Conservation (phyloP, 208 protist species). For the Strigomonas galati region DNA sequence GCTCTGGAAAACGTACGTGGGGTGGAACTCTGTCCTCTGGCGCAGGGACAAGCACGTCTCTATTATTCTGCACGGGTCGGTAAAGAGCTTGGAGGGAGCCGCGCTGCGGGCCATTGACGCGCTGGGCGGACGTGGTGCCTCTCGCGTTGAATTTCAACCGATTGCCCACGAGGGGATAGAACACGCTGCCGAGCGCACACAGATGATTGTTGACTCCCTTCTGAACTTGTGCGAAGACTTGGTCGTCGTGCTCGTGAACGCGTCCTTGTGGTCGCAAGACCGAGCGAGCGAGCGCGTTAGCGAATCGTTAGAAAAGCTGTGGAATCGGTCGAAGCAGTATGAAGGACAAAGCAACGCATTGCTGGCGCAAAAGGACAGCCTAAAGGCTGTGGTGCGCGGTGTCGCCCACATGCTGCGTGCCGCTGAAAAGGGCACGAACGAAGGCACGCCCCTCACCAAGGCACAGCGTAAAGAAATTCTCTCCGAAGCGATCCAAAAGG, state of each 20-base stretch:
- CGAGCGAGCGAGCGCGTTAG: slow-evolving; percentile 32
- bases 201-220: slow-evolving; percentile 18
- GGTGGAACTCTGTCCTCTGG: slow-evolving; percentile 17
- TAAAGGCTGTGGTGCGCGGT: slow-evolving; percentile 18
- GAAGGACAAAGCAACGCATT: slow-evolving; percentile 15
- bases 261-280: slow-evolving; percentile 39
- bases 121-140: slow-evolving; percentile 31
- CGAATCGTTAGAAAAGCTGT: slow-evolving; percentile 37
- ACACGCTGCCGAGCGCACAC: slow-evolving; percentile 10
- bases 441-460: not conserved
- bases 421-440: not conserved
- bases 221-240: slow-evolving; percentile 42
- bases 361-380: slow-evolving; percentile 13
- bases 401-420: slow-evolving; percentile 14
- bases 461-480: not conserved
- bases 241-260: slow-evolving; percentile 37
- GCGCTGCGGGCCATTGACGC: slow-evolving; percentile 37
- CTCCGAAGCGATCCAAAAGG: slow-evolving; percentile 11
- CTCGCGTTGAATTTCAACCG: slow-evolving; percentile 10
- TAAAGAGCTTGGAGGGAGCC: slow-evolving; percentile 27
- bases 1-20: slow-evolving; percentile 20
- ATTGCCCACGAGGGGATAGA: slow-evolving; percentile 19
- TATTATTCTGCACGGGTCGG: not conserved
- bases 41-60: not conserved
- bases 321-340: slow-evolving; percentile 20